Conservation (phyloP, 192 early-diverging fungal genomes). For the Physocladia obscura region DNA sequence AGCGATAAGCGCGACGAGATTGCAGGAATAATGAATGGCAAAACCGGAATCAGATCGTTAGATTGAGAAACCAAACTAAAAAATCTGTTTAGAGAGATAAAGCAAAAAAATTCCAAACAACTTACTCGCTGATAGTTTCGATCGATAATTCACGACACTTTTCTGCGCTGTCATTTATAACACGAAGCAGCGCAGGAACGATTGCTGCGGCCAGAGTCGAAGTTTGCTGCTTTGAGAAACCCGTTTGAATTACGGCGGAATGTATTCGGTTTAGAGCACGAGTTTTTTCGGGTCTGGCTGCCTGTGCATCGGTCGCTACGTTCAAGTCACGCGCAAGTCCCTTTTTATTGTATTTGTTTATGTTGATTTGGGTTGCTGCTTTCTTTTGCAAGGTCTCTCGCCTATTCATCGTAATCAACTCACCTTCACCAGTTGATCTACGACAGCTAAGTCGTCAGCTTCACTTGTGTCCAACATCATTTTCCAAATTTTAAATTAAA, state of each 20-base stretch:
- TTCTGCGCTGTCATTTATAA: background rate
- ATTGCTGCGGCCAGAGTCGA: background rate
- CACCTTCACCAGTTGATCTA: too few species aligned
- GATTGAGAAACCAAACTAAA: conserved; percentile 1
- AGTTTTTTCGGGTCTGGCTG: background rate
- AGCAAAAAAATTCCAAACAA: background rate
- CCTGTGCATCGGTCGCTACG: background rate
- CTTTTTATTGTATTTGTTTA: too few species aligned
- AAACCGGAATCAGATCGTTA: conserved; percentile 28
- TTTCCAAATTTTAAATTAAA: too few species aligned
- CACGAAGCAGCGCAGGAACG: background rate
- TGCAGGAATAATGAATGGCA: conserved; percentile 45
- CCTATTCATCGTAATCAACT: too few species aligned
- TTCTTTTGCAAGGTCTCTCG: too few species aligned
- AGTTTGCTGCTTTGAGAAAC: background rate
- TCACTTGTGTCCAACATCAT: too few species aligned
- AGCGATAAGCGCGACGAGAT: conserved; percentile 44
- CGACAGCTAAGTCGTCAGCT: too few species aligned
- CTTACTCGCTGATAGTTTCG: background rate
- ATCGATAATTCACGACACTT: background rate
- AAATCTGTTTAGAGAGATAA: background rate
- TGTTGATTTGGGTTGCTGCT: too few species aligned
- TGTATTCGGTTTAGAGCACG: background rate
- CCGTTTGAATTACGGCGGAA: background rate
- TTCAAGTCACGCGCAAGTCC: background rate